Evolutionary conservation across 352 stramenopile genomes (phyloP), one percentile per base, ranked within the genome.

Genomic region (Ophiocytium majus): DNA sequence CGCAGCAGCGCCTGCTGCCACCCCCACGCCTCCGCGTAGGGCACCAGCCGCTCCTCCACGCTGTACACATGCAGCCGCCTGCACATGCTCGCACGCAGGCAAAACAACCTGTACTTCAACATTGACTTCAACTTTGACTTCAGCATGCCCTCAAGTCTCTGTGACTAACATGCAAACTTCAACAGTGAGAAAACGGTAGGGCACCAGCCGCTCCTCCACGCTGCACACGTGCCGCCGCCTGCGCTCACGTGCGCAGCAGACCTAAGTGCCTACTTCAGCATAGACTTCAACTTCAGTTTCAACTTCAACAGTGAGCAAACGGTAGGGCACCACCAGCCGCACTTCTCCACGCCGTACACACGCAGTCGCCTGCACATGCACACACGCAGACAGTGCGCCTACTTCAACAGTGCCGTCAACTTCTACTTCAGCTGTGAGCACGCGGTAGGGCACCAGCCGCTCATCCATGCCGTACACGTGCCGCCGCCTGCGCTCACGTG

Each of bases 381-480:
- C n/a, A n/a, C n/a, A n/a, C n/a, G n/a, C n/a, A n/a, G n/a, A n/a
- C n/a, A n/a, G n/a, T n/a, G n/a, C n/a, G n/a, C n/a, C n/a, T n/a
- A n/a, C n/a, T n/a, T n/a, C n/a, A n/a, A n/a, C n/a, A n/a, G n/a
- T n/a, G n/a, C n/a, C n/a, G n/a, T n/a, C n/a, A n/a, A n/a, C n/a
- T n/a, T n/a, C n/a, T n/a, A n/a, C n/a, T n/a, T n/a, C n/a, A n/a
- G n/a, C n/a, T n/a, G n/a, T n/a, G n/a, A n/a, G n/a, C n/a, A n/a
- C n/a, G n/a, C n/a, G n/a, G 80, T 89, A 89, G 10, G 85, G 85
- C n/a, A 89, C 57, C 9, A 86, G 19, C 23, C 85, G 76, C 1
- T 74, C 80, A 0, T 80, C 82, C n/a, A 84, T 50, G 34, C 76
- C 63, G 64, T 86, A 86, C 1, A 86, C 64, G 43, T 37, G 66